Conservation (phyloP, 257 asterid species). For the Sherardia arvensis region DNA sequence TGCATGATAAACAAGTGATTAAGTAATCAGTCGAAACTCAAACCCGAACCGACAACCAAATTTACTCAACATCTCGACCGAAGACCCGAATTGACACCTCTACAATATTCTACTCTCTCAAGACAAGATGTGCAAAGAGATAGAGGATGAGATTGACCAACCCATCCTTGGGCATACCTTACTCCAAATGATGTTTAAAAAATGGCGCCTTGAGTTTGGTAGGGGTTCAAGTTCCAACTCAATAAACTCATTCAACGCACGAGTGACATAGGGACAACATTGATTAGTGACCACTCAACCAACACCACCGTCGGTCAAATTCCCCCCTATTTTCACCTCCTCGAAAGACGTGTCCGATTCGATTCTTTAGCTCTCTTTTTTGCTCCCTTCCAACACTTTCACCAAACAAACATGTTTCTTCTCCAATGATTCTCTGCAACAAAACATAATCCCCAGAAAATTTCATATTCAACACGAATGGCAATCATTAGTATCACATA, state of each 20-base stretch:
- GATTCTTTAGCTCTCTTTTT: not conserved
- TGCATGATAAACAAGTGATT: too few relatives aligned
- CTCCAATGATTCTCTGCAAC: not conserved
- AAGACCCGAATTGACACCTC: not conserved
- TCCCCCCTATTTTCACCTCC: not conserved
- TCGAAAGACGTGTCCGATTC: not conserved
- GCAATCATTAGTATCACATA: not conserved
- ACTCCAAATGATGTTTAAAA: not conserved
- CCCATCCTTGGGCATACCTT: not conserved
- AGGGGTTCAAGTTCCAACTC: not conserved
- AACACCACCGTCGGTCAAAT: not conserved
- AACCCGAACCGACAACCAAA: too few relatives aligned
- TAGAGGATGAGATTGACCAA: not conserved
- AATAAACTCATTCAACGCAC: not conserved
- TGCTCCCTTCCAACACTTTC: constrained; percentile 1
- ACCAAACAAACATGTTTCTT: constrained; percentile 2
- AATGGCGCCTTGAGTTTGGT: not conserved
- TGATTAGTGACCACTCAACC: not conserved
- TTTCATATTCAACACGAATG: not conserved
- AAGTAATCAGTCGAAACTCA: not conserved
- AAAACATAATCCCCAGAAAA: not conserved
- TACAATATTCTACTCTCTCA: not conserved
- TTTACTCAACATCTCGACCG: too few relatives aligned
- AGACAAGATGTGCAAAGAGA: not conserved
- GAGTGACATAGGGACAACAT: not conserved